These are phyloP conservation scores for Gillenia trifoliata DNA, from an alignment of 306 rosid species.

Conservation along the genomic window DNA sequence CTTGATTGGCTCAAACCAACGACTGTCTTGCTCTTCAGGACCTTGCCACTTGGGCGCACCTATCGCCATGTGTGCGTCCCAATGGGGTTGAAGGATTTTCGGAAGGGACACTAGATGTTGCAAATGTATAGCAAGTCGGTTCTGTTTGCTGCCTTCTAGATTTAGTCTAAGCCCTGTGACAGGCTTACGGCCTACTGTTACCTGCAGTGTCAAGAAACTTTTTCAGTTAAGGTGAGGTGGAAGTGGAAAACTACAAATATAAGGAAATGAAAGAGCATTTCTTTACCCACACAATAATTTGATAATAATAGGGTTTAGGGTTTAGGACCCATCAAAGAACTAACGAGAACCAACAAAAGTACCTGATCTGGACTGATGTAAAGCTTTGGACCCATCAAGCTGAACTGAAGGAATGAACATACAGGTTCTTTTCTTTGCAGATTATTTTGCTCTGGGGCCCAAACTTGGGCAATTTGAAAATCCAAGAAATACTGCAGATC, in stretches of 20 bases:
- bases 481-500: constrained; percentile 95
- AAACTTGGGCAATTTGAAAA: constrained; percentile 78
- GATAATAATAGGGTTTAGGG: constrained; percentile 8
- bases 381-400: constrained; percentile 98
- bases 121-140: constrained; percentile 82
- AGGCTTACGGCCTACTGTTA: constrained; percentile 96
- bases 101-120: constrained; percentile 96
- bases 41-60: constrained; percentile 99
- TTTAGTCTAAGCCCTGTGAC: constrained; percentile 87
- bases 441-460: constrained; percentile 91
- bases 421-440: constrained; percentile 92
- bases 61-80: constrained; percentile 88
- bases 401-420: constrained; percentile 80
- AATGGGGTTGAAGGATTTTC: constrained; percentile 86
- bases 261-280: too few relatives aligned
- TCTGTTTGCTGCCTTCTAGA: constrained; percentile 86
- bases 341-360: constrained; percentile 16
- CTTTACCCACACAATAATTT: constrained; percentile 3
- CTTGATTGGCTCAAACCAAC: constrained; percentile 97
- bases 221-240: background rate
- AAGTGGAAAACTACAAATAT: background rate
- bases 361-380: constrained; percentile 96
- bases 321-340: constrained; percentile 14
- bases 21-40: constrained; percentile 99
- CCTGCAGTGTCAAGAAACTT: constrained; percentile 45